A percentile compares a stretch with the other conserved stretches of the same genome.
Evolutionary conservation across 768 basidiomycete genomes (phyloP).

Genomic region (Macrolepiota albuminosa): DNA sequence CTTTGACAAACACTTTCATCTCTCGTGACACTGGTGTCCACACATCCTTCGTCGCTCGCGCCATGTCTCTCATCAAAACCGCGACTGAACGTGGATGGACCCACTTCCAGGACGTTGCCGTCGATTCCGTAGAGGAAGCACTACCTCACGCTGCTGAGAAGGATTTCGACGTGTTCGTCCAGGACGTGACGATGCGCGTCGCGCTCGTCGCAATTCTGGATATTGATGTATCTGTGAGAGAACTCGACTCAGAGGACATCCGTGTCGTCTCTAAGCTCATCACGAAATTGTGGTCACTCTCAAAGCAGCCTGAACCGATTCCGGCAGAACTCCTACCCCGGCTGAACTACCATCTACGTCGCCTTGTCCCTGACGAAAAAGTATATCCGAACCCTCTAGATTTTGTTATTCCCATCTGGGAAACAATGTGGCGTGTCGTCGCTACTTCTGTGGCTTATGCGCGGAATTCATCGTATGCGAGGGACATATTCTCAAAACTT

Average conservation of each 20-base stretch:
- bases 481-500: constrained; percentile 30
- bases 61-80: constrained; percentile 24
- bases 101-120: constrained; percentile 24
- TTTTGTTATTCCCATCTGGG: constrained; percentile 54
- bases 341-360: constrained; percentile 32
- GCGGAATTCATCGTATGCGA: constrained; percentile 18
- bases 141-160: constrained; percentile 9
- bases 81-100: constrained; percentile 29
- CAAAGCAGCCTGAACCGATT: constrained; percentile 30
- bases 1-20: constrained; percentile 50
- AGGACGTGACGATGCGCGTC: constrained; percentile 36
- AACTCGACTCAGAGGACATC: constrained; percentile 30
- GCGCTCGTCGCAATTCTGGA: constrained; percentile 39
- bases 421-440: constrained; percentile 58
- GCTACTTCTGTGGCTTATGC: constrained; percentile 38
- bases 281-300: constrained; percentile 42
- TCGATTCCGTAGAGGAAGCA: constrained; percentile 24
- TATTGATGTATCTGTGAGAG: constrained; percentile 23
- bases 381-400: constrained; percentile 39
- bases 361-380: constrained; percentile 33
- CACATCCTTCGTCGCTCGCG: constrained; percentile 25
- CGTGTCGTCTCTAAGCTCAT: constrained; percentile 34
- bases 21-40: constrained; percentile 31
- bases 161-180: constrained; percentile 37
- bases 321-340: constrained; percentile 25